These are phyloP conservation scores for Amaranthus palmeri DNA, from an alignment of 148 eudicot genomes.

Conservation along the genomic window DNA sequence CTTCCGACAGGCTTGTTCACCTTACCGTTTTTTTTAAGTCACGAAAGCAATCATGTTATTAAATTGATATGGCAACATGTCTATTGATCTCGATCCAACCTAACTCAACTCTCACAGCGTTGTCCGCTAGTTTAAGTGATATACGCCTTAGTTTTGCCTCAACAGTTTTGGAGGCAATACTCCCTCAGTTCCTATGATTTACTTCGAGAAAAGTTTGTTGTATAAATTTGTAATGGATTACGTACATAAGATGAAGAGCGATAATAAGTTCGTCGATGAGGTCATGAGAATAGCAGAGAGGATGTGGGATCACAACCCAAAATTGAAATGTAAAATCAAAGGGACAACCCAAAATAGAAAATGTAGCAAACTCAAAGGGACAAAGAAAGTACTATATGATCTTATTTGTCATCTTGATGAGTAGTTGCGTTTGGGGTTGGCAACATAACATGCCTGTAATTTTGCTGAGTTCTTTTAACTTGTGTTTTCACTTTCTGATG, in stretches of 20 bases:
- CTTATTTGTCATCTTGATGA: not conserved
- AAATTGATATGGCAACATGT: not conserved
- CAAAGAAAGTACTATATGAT: not conserved
- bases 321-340: too few species aligned
- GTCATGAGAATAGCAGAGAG: too few species aligned
- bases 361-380: too few species aligned
- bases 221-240: too few species aligned
- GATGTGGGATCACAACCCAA: too few species aligned
- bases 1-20: conserved; percentile 9
- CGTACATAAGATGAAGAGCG: too few species aligned
- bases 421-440: not conserved
- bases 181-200: too few species aligned
- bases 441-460: not conserved
- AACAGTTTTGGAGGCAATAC: not conserved
- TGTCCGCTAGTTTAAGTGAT: not conserved
- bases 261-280: too few species aligned
- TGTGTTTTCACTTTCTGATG: not conserved
- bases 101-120: not conserved
- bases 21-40: not conserved
- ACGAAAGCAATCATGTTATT: not conserved
- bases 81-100: not conserved
- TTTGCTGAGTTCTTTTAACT: not conserved
- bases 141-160: not conserved
- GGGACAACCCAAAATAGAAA: too few species aligned
- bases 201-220: too few species aligned